phyloP scores from a whole-genome alignment of 2,329 filamentous ascomycete species.

The Diaporthe citri region DNA sequence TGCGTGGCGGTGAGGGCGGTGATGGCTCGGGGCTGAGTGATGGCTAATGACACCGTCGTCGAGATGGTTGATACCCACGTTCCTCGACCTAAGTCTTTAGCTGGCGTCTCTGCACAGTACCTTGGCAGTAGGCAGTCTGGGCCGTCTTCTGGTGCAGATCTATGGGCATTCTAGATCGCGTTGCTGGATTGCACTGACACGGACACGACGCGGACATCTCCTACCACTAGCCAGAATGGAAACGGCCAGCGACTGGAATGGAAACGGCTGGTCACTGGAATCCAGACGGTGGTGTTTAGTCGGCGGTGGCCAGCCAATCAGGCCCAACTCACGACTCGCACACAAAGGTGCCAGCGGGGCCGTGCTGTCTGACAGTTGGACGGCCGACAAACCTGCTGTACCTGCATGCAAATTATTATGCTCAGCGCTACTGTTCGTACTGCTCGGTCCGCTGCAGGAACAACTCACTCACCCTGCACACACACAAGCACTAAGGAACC shows the following conservation, averaged over 20 bases:
- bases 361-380: neutral
- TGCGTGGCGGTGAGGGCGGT: constrained; percentile 21
- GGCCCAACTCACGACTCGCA: neutral
- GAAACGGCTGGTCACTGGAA: constrained; percentile 14
- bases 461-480: constrained; percentile 18
- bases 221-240: neutral
- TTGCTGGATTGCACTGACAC: neutral
- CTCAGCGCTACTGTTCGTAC: constrained; percentile 5
- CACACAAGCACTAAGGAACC: neutral
- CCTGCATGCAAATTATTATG: constrained; percentile 20
- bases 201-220: neutral
- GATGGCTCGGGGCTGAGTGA: neutral
- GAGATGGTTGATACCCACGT: neutral
- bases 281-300: neutral
- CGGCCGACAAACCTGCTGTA: constrained; percentile 16
- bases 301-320: neutral
- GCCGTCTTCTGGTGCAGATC: neutral
- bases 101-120: neutral
- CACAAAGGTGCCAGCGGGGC: neutral
- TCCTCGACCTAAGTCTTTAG: neutral
- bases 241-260: constrained; percentile 3
- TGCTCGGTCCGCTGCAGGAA: constrained; percentile 29
- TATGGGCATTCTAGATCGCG: constrained; percentile 9
- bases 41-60: neutral
- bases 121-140: neutral